Conservation (phyloP, 2,329 filamentous ascomycete species). For the Penicillium sp. region DNA sequence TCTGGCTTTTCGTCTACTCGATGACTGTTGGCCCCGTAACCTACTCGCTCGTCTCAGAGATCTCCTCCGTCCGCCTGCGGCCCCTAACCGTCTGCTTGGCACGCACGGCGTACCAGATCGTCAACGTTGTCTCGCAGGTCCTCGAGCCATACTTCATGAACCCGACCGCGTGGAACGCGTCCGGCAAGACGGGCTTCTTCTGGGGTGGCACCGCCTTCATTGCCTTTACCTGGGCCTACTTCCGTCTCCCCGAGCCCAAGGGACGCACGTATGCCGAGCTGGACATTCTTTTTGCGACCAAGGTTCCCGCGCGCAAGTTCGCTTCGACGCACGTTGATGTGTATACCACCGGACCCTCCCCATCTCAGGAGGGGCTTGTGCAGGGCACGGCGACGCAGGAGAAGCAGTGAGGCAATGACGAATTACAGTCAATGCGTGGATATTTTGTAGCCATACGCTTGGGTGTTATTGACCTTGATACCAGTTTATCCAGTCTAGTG, state of each 20-base stretch:
- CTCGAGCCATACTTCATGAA: constrained; percentile 40
- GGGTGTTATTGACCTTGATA: no score
- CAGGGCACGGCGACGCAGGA: no score
- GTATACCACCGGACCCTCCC: constrained; percentile 1
- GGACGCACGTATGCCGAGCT: constrained; percentile 22
- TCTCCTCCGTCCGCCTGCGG: constrained; percentile 59
- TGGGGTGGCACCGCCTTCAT: constrained; percentile 43
- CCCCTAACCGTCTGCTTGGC: constrained; percentile 61
- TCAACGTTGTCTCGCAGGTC: constrained; percentile 53
- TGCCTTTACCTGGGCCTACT: constrained; percentile 45
- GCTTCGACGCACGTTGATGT: constrained; percentile 12
- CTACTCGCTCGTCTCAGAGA: constrained; percentile 59
- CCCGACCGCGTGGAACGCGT: constrained; percentile 43
- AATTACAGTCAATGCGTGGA: no score
- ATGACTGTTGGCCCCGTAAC: constrained; percentile 60
- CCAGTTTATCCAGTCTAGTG: no score
- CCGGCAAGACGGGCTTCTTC: constrained; percentile 47
- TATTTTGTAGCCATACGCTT: no score
- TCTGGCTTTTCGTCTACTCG: constrained; percentile 62
- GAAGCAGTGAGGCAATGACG: no score
- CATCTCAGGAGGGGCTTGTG: no score
- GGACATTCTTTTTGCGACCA: constrained; percentile 21
- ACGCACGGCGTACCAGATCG: constrained; percentile 57
- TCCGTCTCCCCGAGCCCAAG: constrained; percentile 45
- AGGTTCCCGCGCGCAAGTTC: constrained; percentile 16